These are phyloP conservation scores for Penicillium dipodomyicola DNA, from an alignment of 495 filamentous ascomycete genomes.

Conservation along the genomic window DNA sequence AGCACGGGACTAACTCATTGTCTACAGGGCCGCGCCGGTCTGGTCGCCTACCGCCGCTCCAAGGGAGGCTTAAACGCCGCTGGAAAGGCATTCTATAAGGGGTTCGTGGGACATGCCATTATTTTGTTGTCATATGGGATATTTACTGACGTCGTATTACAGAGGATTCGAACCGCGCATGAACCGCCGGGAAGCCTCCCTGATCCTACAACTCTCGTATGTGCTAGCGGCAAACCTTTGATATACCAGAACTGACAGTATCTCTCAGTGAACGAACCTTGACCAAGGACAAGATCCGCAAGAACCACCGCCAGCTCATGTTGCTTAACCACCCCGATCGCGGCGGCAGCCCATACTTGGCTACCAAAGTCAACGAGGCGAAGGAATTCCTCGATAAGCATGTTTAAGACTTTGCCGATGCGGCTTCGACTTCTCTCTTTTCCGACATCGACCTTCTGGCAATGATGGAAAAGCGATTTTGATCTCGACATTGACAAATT, in stretches of 20 bases:
- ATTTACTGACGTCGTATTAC: conserved; percentile 13
- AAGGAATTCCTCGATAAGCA: conserved; percentile 93
- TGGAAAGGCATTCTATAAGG: conserved; percentile 92
- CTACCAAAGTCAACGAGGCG: conserved; percentile 96
- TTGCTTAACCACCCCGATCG: conserved; percentile 97
- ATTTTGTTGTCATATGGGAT: neutral
- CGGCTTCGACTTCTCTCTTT: neutral
- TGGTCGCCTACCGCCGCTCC: conserved; percentile 82
- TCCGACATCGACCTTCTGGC: neutral
- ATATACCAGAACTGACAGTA: conserved; percentile 16
- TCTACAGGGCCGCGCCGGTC: conserved; percentile 79
- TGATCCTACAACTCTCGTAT: conserved; percentile 90
- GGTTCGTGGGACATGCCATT: conserved; percentile 37
- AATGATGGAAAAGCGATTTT: conserved; percentile 1
- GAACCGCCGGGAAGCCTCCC: conserved; percentile 82
- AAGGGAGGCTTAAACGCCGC: conserved; percentile 71
- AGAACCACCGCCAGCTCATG: conserved; percentile 96
- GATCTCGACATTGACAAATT: conserved; percentile 7
- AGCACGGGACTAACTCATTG: conserved; percentile 18
- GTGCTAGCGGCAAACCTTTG: conserved; percentile 23
- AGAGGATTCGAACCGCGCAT: conserved; percentile 89
- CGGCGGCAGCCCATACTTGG: conserved; percentile 92
- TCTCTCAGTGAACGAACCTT: conserved; percentile 70
- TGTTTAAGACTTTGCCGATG: conserved; percentile 15
- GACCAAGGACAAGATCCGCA: conserved; percentile 89